Evolutionary conservation across 1,284 basidiomycete genomes (phyloP), one percentile per base, ranked within the genome.

Genomic region (Leccinum pseudoinsigne): DNA sequence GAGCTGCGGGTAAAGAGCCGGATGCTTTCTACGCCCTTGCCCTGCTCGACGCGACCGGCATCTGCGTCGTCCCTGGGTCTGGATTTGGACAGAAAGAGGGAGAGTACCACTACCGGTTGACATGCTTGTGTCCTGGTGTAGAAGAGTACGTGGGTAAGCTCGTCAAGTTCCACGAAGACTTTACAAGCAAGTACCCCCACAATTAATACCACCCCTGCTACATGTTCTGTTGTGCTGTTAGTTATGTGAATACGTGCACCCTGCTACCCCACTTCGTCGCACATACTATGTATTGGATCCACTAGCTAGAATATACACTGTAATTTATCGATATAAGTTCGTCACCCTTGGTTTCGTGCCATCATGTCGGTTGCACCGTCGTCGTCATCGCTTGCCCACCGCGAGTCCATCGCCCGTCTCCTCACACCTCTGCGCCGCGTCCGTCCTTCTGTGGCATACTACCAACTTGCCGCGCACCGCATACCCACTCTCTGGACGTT

Each of bases 11-110:
- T 3, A 93, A 93, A 79, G 84, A 84, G 67, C 90, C 95, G 4
- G 95, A 98, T 75, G 89, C 89, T 60, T 90, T 96, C 73, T 98
- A 98, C 73, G 86, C 93, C 36, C 80, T 96, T 60, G 86, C 85
- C 0, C 28, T 98, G 61, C 81, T 98, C 58, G 92, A 97, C 67
- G 85, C 87, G 68, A 97, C 95, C 0, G 95, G 95, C 36, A 97
- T 97, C 69, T 97, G 95, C 71, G 93, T 94, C 23, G 92, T 97
- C 1, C 92, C 94, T 8, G 95, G 95, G 0, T 89, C 87, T 60
- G 95, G 95, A 8, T 97, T 98, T 72, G 95, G 95, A 3, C 95
- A 97, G 80, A 89, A 85, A 77, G 86, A 89, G 57, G 93, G 90
- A 38, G 90, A 94, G 71, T 89, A 87, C 77, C 95, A 98, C 78